phyloP scores from a whole-genome alignment of 768 basidiomycete genomes.

The Naganishia kalamii region DNA sequence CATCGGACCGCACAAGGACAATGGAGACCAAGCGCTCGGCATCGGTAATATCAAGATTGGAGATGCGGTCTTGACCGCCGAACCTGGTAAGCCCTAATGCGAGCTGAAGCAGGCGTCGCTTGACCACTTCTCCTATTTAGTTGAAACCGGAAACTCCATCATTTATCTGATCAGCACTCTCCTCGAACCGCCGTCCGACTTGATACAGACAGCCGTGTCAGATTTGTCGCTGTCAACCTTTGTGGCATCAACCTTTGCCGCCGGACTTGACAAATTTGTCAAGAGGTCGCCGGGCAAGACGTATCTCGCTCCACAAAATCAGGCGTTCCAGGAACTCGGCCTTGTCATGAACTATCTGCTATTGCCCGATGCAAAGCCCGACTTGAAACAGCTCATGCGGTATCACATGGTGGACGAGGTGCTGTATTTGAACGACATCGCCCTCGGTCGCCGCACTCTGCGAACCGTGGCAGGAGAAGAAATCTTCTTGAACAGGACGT shows the following conservation, averaged over 20 bases:
- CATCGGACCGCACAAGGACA: conserved; percentile 41
- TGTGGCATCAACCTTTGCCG: conserved; percentile 81
- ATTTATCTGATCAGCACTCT: conserved; percentile 86
- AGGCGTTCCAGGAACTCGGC: conserved; percentile 81
- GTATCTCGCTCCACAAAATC: conserved; percentile 78
- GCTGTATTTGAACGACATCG: conserved; percentile 58
- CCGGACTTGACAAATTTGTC: conserved; percentile 64
- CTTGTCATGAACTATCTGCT: conserved; percentile 83
- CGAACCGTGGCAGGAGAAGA: conserved; percentile 79
- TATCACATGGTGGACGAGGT: conserved; percentile 77
- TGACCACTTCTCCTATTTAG: conserved; percentile 46
- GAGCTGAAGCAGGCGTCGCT: not conserved
- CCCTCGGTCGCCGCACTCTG: conserved; percentile 46
- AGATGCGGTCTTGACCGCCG: conserved; percentile 70
- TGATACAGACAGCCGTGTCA: conserved; percentile 72
- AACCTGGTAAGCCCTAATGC: conserved; percentile 56
- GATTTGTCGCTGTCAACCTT: conserved; percentile 80
- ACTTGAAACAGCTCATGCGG: conserved; percentile 74
- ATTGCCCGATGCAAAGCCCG: conserved; percentile 62
- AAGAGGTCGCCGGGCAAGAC: conserved; percentile 67
- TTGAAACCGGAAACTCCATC: conserved; percentile 66
- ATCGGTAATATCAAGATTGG: conserved; percentile 67
- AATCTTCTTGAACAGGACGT: conserved; percentile 59
- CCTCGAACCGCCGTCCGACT: conserved; percentile 72
- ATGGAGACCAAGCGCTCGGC: conserved; percentile 26